Evolutionary conservation across 306 rosid genomes (phyloP).

Genomic region (cucumber (Cucumis sativus)): DNA sequence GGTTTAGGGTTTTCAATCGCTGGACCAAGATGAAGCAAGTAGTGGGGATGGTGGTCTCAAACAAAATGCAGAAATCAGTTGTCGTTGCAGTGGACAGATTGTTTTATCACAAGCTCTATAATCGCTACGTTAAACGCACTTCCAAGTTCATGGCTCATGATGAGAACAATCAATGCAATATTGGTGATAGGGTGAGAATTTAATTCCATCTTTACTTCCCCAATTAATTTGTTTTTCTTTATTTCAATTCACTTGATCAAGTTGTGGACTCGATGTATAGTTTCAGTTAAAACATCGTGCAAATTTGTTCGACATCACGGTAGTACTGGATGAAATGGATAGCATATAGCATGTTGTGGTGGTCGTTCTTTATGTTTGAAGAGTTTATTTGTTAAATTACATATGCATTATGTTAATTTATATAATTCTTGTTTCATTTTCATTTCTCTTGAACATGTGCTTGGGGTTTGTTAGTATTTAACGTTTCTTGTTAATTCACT

Average conservation of each 20-base stretch:
- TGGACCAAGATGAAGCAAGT: slow-evolving; percentile 58
- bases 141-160: slow-evolving; percentile 96
- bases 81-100: slow-evolving; percentile 85
- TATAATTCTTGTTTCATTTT: neutral
- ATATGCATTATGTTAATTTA: neutral
- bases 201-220: neutral
- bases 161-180: slow-evolving; percentile 49
- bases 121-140: slow-evolving; percentile 76
- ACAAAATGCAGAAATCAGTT: slow-evolving; percentile 97
- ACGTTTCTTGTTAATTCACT: neutral
- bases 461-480: neutral
- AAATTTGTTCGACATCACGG: neutral
- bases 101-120: slow-evolving; percentile 50
- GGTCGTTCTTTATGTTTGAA: neutral
- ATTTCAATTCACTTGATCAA: neutral
- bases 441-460: neutral
- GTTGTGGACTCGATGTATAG: neutral
- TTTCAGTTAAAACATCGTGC: neutral
- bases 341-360: neutral
- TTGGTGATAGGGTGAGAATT: slow-evolving; percentile 58
- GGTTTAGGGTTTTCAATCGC: neutral
- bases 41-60: slow-evolving; percentile 81
- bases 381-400: neutral
- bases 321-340: neutral
- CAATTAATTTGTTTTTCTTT: neutral